Percentiles rank a stretch among this genome's conserved stretches.
These are phyloP conservation scores for Parsonsia alboflavescens DNA, from an alignment of 257 asterid species.

Conservation along the genomic window DNA sequence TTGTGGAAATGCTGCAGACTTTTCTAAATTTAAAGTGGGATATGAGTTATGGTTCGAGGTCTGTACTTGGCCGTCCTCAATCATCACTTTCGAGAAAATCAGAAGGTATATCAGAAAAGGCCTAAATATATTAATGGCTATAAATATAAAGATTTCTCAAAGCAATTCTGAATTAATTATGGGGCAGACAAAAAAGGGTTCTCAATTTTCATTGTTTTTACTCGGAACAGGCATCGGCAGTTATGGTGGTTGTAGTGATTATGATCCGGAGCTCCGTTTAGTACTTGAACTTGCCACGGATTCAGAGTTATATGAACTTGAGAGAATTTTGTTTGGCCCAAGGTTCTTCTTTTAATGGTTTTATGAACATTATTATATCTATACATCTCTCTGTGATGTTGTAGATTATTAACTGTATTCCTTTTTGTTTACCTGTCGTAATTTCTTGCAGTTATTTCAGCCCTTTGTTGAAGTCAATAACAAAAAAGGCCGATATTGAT, in stretches of 20 bases:
- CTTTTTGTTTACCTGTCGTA: not conserved
- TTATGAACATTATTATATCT: not conserved
- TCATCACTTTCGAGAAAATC: constrained; percentile 14
- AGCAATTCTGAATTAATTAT: not conserved
- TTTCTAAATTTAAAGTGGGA: constrained; percentile 12
- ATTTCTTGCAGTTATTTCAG: constrained; percentile 71
- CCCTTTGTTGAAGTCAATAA: constrained; percentile 81
- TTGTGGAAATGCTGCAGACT: constrained; percentile 18
- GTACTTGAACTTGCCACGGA: constrained; percentile 88
- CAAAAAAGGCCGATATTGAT: constrained; percentile 56
- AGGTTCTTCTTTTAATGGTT: constrained; percentile 43
- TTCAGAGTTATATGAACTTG: constrained; percentile 76
- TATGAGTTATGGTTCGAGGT: not conserved
- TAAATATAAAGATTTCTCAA: not conserved
- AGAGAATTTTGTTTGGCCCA: constrained; percentile 75
- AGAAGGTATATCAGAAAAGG: not conserved
- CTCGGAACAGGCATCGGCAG: constrained; percentile 27
- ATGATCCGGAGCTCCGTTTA: constrained; percentile 67
- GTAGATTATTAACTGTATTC: not conserved
- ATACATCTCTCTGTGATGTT: not conserved
- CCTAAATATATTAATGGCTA: not conserved
- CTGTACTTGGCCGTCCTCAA: constrained; percentile 5
- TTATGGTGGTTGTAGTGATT: constrained; percentile 21
- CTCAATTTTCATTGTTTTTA: not conserved
- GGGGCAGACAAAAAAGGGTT: not conserved